Base-by-base conservation (phyloP, 257 asterid species). In the Cruciata laevipes region DNA sequence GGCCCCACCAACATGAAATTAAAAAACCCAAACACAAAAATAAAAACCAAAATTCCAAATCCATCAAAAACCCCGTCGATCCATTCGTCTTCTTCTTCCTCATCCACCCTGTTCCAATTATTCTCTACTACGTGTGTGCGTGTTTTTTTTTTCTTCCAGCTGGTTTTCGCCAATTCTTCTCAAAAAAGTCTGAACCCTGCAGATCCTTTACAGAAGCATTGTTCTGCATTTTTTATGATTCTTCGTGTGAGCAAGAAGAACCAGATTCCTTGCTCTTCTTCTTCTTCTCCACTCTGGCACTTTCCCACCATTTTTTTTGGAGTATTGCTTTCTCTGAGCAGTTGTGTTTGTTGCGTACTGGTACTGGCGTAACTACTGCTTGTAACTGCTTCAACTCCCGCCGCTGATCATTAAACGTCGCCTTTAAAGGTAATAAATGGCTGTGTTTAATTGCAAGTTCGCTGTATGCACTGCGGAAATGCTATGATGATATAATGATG, bases 261-360 rank as follows among this genome's bases (percentile, higher is more conserved):
- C 66, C 77, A 68, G 72, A 68, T 73, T 78, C 74, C 70, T 77
- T 73, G 23, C 76, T 75, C 59, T 30, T 63, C 61, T 16, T 75
- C 58, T 27, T 62, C 61, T 16, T 42, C 70, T 73, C 72, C 6
- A 47, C 55, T 32, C 47, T 30, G 11, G 21, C 53, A 30, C 23
- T 13, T 57, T 35, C 33, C 13, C 20, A 11, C 10, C 13, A 31
- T 31, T 27, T 27, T 27, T 31, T 60, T 60, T 30, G 44, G 63
- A 27, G 65, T 31, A 13, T 6, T 14, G 17, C 16, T 30, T 1
- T 31, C 14, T 7, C 13, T 32, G 17, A 11, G 42, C 77, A 62
- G 66, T 37, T 62, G 66, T 38, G 3, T 47, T 42, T 17, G 21
- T 47, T 14, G 20, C 51, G n/a, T 17, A 32, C 38, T 7, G 16